Base-by-base conservation (phyloP, 2,329 filamentous ascomycete genomes). In the Pyrenophora graminea region DNA sequence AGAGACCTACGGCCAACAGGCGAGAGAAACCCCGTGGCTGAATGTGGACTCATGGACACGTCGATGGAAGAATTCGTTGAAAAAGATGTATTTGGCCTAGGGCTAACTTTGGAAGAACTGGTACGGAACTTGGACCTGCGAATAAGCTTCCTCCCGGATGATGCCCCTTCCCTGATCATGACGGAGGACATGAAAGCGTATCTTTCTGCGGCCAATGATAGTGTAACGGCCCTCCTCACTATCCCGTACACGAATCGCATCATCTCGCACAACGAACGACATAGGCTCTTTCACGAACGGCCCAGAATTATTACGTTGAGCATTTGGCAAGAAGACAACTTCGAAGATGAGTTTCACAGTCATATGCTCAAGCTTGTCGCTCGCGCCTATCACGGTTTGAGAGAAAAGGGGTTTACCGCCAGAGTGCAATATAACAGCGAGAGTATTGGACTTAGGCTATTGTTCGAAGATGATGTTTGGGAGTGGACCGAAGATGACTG, bases 1-100 rank as follows among this genome's bases (percentile, higher is more conserved):
- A 55, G 39, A 39, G 47, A 54, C 18, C n/a, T 54, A 13, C 44
- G 47, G 17, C 47, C 39, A 30, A 10, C 30, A 8, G 40, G 37
- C 5, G 38, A 42, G 12, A 33, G 21, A 9, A 34, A 32, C 18
- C 51, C 47, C 6, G 38, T 49, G 2, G 39, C 30, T 23, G 45
- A 49, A 18, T 55, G 27, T 30, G 6, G 23, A 12, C 12, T 52
- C 5, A 18, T 42, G n/a, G 48, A 52, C 9, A 31, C 17, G 2
- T 47, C 36, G 9, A 38, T 55, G 21, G 17, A 32, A n/a, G 45
- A 48, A 8, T 55, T 51, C 8, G 39, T 52, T 4, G 31, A 17
- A 10, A 57, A 51, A 34, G 55, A 52, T 19, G 10, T 37, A 4
- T 57, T 55, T 33, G 34, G 48, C 10, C 41, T 55, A 3, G 48